Percentiles rank a stretch among this genome's conserved stretches.
Conservation (phyloP, 441 rosid genomes). For the Euphorbia schlechtendalii region DNA sequence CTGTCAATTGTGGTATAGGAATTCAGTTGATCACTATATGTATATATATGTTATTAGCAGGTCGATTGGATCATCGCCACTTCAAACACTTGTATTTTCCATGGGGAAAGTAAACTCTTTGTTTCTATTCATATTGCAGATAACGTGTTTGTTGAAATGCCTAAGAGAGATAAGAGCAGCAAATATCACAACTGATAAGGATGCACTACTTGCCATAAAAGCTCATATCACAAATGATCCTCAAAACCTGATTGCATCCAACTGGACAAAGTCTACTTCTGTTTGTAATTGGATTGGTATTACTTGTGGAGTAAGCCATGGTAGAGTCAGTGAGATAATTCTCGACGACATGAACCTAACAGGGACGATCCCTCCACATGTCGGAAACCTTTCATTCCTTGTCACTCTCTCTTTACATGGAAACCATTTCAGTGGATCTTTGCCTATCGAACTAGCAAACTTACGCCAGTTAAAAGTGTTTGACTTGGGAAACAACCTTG, state of each 20-base stretch:
- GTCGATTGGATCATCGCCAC: not conserved
- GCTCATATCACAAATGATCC: constrained; percentile 17
- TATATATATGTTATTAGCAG: too few species aligned
- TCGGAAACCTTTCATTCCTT: constrained; percentile 21
- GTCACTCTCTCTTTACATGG: not conserved
- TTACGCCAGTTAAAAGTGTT: not conserved
- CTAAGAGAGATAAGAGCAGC: not conserved
- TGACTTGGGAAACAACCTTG: constrained; percentile 3
- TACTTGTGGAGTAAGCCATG: constrained; percentile 3
- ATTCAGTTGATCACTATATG: too few species aligned
- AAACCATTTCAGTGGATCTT: constrained; percentile 2
- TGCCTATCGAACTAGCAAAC: constrained; percentile 1
- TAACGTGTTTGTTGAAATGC: not conserved
- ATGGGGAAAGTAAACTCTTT: not conserved
- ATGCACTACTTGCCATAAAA: constrained; percentile 26
- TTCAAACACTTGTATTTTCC: not conserved
- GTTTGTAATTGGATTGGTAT: constrained; percentile 19
- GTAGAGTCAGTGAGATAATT: constrained; percentile 9
- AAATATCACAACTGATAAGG: constrained; percentile 15
- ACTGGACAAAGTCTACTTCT: constrained; percentile 15
- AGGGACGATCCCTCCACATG: constrained; percentile 20
- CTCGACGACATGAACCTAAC: constrained; percentile 14
- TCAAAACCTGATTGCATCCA: not conserved
- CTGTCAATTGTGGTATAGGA: too few species aligned
- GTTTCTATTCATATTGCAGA: not conserved